These are phyloP conservation scores for Arthrinium phaeospermum DNA, from an alignment of 2,329 filamentous ascomycete genomes.

Conservation along the genomic window DNA sequence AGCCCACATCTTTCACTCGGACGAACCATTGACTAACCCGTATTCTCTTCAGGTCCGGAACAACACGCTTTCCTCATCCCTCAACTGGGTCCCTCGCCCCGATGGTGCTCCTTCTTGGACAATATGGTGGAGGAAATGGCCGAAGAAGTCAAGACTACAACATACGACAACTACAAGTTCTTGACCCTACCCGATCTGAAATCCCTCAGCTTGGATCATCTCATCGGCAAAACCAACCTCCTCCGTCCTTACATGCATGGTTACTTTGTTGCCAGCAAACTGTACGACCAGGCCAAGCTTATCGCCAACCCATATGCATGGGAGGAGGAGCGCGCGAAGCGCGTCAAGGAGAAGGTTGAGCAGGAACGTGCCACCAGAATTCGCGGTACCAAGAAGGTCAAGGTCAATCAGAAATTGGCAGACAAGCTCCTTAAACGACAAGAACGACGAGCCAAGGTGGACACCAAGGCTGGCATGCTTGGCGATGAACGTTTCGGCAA, in stretches of 20 bases:
- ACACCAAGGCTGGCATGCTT: constrained; percentile 70
- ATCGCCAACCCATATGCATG: constrained; percentile 94
- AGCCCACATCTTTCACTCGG: too few relatives aligned
- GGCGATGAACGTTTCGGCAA: constrained; percentile 85
- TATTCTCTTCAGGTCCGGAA: constrained; percentile 1
- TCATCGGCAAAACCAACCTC: constrained; percentile 88
- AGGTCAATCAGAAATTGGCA: constrained; percentile 86
- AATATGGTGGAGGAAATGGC: constrained; percentile 99
- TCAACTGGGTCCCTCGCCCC: constrained; percentile 88
- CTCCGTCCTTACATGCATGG: constrained; percentile 98
- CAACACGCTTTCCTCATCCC: constrained; percentile 90
- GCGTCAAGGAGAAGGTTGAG: constrained; percentile 92
- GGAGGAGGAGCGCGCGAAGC: constrained; percentile 90
- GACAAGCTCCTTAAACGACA: constrained; percentile 74
- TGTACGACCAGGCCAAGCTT: constrained; percentile 93
- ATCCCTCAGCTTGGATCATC: constrained; percentile 82
- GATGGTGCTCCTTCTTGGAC: constrained; percentile 96
- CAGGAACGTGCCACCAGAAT: constrained; percentile 97
- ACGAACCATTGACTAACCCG: constrained; percentile 50
- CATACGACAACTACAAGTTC: constrained; percentile 99
- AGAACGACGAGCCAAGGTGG: constrained; percentile 63
- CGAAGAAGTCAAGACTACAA: constrained; percentile 76
- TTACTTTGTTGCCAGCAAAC: constrained; percentile 92
- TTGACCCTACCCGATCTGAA: constrained; percentile 86
- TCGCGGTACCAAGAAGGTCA: constrained; percentile 93